A percentile compares a stretch with the other conserved stretches of the same genome.
phyloP scores from a whole-genome alignment of 805 yeast species.

The Metschnikowia matae region DNA sequence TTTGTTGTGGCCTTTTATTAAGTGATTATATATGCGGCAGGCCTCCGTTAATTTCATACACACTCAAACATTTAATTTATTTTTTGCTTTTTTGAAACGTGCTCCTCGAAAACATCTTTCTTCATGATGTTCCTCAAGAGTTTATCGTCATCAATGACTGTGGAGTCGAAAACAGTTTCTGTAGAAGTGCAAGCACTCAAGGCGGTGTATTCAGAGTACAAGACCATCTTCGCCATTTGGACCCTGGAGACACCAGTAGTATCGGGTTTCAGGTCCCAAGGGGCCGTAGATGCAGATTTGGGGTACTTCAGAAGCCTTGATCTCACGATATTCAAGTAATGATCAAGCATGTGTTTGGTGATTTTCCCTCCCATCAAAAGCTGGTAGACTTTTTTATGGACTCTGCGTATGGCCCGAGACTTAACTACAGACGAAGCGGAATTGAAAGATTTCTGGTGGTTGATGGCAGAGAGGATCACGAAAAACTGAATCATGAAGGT shows the following conservation, averaged over 20 bases:
- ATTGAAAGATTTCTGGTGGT: slow-evolving; percentile 22
- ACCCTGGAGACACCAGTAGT: not conserved
- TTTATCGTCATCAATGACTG: slow-evolving; percentile 55
- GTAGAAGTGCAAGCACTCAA: slow-evolving; percentile 38
- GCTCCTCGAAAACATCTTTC: slow-evolving; percentile 27
- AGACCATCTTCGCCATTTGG: slow-evolving; percentile 51
- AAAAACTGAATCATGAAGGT: slow-evolving; percentile 51
- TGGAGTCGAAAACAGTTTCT: slow-evolving; percentile 30
- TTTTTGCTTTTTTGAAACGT: slow-evolving; percentile 14
- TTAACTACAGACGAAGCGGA: slow-evolving; percentile 23
- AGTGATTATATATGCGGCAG: not conserved
- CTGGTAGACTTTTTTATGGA: slow-evolving; percentile 58
- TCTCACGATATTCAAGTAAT: slow-evolving; percentile 31
- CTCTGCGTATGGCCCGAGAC: slow-evolving; percentile 38
- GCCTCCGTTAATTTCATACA: not conserved
- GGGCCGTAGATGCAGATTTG: slow-evolving; percentile 16
- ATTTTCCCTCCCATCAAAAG: slow-evolving; percentile 49
- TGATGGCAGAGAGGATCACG: slow-evolving; percentile 29
- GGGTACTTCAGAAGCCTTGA: slow-evolving; percentile 49
- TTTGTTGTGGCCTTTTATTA: not conserved
- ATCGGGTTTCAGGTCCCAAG: not conserved
- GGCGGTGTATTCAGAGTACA: slow-evolving; percentile 53
- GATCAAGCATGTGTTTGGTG: slow-evolving; percentile 34
- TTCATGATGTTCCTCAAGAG: slow-evolving; percentile 56
- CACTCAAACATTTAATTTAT: slow-evolving; percentile 15